These are phyloP conservation scores for Collybia sordida DNA, from an alignment of 768 basidiomycete genomes.

Conservation along the genomic window DNA sequence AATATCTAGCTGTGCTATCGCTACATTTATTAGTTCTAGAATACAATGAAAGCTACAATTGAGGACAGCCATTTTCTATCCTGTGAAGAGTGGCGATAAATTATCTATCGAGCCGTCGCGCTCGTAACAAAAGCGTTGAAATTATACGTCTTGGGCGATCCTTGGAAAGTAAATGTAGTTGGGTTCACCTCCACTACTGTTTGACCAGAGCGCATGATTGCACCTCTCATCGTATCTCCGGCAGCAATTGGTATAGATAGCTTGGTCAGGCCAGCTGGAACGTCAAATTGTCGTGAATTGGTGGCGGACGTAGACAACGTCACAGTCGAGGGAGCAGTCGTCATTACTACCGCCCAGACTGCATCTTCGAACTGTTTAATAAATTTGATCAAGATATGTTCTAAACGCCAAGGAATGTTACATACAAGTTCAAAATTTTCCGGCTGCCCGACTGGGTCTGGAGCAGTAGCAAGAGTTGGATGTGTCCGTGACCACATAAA, in stretches of 20 bases:
- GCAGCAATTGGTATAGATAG: conserved; percentile 55
- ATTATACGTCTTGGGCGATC: conserved; percentile 59
- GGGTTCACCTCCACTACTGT: conserved; percentile 49
- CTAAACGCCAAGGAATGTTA: conserved; percentile 19
- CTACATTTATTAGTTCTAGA: too few relatives aligned
- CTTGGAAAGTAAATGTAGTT: conserved; percentile 50
- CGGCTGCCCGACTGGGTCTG: conserved; percentile 57
- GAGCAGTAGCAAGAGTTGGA: conserved; percentile 49
- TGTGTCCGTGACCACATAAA: conserved; percentile 75
- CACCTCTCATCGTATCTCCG: conserved; percentile 50
- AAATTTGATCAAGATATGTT: neutral
- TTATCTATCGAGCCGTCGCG: conserved; percentile 19
- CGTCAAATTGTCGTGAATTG: conserved; percentile 42
- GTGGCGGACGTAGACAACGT: conserved; percentile 50
- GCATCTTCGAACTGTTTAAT: conserved; percentile 51
- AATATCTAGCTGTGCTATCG: too few relatives aligned
- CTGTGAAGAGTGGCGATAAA: neutral
- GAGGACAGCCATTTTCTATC: neutral
- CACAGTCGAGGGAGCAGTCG: conserved; percentile 55
- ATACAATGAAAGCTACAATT: neutral
- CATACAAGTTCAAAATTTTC: conserved; percentile 57
- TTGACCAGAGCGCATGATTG: conserved; percentile 47
- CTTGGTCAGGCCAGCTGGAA: conserved; percentile 59
- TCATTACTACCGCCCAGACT: conserved; percentile 69
- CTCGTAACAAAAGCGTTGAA: conserved; percentile 68